Base-by-base conservation (phyloP, 805 yeast species). In the Lachancea sp. region DNA sequence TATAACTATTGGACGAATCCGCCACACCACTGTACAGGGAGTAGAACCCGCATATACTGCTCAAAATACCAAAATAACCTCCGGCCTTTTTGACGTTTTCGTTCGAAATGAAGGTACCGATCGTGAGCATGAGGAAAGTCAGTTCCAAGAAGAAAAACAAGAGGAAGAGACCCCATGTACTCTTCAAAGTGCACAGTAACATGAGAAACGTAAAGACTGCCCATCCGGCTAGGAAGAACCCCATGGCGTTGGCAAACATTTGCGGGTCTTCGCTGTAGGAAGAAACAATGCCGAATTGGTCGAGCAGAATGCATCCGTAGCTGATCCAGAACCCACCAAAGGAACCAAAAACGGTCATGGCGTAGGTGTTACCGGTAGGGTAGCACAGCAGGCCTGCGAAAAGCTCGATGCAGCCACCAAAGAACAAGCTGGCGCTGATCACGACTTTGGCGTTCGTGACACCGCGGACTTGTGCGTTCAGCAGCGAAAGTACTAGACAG, bases 261-360 rank as follows among this genome's bases (percentile, higher is more conserved):
- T 63, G 58, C 6, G 69, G 64, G 46, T 71, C 71, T 4, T 65
- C 72, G 30, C 65, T 66, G 50, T 80, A 77, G 5, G 75, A 75
- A 1, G 74, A 66, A 2, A 62, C 65, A 25, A 79, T 75, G 20
- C 79, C 80, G 59, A 80, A 81, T 57, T 75, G 74, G 39, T 79
- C 81, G 39, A 76, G 71, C 47, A 66, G 62, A 29, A 83, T 75
- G 27, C 84, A 84, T 48, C 82, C 89, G 70, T 78, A 83, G 22
- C 81, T 70, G 69, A 81, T 76, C 91, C 91, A 83, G 62, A 83
- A 83, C 2, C 87, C 90, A 47, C 86, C 91, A 53, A 67, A 70
- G 4, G 72, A 60, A 30, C 69, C 65, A 47, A 69, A 58, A 18
- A 68, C 67, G 25, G 83, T 73, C 53, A 82, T 85, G 65, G 87